A percentile compares a stretch with the other conserved stretches of the same genome.
Conservation (phyloP, 192 early-diverging fungal species). For the Linnemannia exigua region DNA sequence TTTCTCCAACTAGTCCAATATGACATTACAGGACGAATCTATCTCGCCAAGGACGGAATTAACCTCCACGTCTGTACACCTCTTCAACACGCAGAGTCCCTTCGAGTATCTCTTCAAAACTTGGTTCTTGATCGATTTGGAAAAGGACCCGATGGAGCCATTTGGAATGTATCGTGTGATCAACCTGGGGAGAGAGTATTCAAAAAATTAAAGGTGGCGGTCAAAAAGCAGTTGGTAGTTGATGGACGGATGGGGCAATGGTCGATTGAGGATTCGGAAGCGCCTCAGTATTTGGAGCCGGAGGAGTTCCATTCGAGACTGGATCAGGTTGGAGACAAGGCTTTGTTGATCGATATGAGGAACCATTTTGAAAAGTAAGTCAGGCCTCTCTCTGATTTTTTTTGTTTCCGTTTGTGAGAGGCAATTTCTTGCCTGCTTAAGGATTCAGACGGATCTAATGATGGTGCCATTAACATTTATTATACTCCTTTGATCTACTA, state of each 20-base stretch:
- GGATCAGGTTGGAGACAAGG: constrained; percentile 59
- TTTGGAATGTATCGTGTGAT: constrained; percentile 73
- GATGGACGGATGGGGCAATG: constrained; percentile 20
- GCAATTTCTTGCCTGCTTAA: too few species aligned
- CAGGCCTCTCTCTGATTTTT: not conserved
- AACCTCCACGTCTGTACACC: constrained; percentile 83
- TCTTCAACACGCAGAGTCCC: constrained; percentile 50
- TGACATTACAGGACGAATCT: constrained; percentile 79
- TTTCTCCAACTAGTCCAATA: constrained; percentile 57
- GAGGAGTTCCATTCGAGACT: constrained; percentile 73
- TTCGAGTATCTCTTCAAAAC: constrained; percentile 24
- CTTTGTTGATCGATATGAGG: constrained; percentile 81
- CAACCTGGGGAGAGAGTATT: constrained; percentile 67
- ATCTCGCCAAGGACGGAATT: constrained; percentile 80
- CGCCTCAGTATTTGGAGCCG: constrained; percentile 76
- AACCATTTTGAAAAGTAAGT: constrained; percentile 81
- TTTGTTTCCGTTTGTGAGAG: not conserved
- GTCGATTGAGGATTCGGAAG: constrained; percentile 40
- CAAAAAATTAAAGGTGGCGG: constrained; percentile 74
- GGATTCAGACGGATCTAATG: not conserved
- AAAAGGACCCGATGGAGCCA: constrained; percentile 33
- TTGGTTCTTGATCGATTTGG: constrained; percentile 48
- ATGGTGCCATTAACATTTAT: not conserved
- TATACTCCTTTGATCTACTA: not conserved
- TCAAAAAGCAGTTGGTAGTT: constrained; percentile 64